Evolutionary conservation across 192 early-diverging fungal genomes (phyloP).

Genomic region (Cladochytrium replicatum): DNA sequence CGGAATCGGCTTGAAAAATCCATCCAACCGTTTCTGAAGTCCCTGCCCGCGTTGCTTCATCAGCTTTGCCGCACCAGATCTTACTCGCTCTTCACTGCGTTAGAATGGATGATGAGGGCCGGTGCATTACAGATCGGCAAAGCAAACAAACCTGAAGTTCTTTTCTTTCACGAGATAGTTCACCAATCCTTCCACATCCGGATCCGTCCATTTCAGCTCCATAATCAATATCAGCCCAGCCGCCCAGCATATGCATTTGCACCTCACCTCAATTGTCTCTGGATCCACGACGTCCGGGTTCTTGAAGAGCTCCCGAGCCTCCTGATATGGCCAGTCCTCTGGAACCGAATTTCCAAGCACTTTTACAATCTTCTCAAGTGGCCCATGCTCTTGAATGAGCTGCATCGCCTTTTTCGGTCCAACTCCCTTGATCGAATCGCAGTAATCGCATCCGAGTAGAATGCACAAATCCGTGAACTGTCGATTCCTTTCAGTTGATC

Average conservation of each 20-base stretch:
- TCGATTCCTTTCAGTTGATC: too few relatives aligned
- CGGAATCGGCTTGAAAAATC: slow-evolving; percentile 69
- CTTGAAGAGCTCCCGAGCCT: slow-evolving; percentile 81
- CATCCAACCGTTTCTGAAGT: slow-evolving; percentile 85
- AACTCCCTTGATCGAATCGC: slow-evolving; percentile 86
- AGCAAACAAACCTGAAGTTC: slow-evolving; percentile 61
- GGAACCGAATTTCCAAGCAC: slow-evolving; percentile 68
- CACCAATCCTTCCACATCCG: slow-evolving; percentile 66
- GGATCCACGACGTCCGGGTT: slow-evolving; percentile 69
- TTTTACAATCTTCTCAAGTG: slow-evolving; percentile 68
- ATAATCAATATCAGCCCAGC: background rate
- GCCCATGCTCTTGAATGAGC: slow-evolving; percentile 74
- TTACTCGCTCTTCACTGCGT: slow-evolving; percentile 72
- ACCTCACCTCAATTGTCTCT: slow-evolving; percentile 52
- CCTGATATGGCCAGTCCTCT: slow-evolving; percentile 79
- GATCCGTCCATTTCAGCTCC: slow-evolving; percentile 31
- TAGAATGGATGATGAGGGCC: slow-evolving; percentile 12
- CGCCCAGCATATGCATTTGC: background rate
- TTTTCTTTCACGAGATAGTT: slow-evolving; percentile 89
- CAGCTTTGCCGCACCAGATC: slow-evolving; percentile 69
- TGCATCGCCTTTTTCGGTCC: slow-evolving; percentile 77
- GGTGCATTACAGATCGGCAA: background rate
- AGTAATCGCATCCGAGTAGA: slow-evolving; percentile 95
- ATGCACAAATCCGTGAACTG: slow-evolving; percentile 98
- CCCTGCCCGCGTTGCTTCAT: slow-evolving; percentile 60